Base-by-base conservation (phyloP, 1,284 basidiomycete genomes). In the Taiwanofungus camphoratus region DNA sequence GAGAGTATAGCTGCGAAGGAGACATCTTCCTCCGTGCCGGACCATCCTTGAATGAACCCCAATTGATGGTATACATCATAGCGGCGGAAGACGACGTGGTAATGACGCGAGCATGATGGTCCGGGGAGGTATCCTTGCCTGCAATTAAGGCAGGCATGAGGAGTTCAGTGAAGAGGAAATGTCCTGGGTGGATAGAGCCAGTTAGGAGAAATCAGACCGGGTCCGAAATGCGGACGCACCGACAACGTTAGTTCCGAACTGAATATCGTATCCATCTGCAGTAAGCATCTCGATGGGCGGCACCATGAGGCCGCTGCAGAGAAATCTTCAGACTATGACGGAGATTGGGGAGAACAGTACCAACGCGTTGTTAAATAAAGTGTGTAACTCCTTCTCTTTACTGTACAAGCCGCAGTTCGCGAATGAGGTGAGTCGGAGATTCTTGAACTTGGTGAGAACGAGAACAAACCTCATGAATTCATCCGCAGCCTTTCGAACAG, bases 211-310 rank as follows among this genome's bases (percentile, higher is more conserved):
- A 13, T 6, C 13, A 16, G 1, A 7, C 4, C n/a, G 21, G 11
- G n/a, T 9, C 7, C 2, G 12, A 15, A 9, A 13, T 44, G 8
- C 12, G 8, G 3, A 15, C 47, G 26, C 24, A 60, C 72, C 71
- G 20, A 81, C 56, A 24, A 70, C 67, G 54, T 82, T 83, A 6
- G 76, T 79, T 1, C 79, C 81, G 44, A 78, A 79, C 51, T 79
- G 77, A 3, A 79, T 55, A 35, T 82, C 77, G 52, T 76, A 78
- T 2, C 75, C 76, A 44, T 84, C 71, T 16, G 60, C 59, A 1
- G 79, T 80, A 27, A 69, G 46, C 42, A 60, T 46, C 4, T 72
- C 67, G 6, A 67, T 48, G 1, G 75, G 71, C 3, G 67, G 63
- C 0, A 59, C 52, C 76, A 82, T 78, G 7, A 86, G 68, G 4